These are phyloP conservation scores for Geranomyces variabilis DNA, from an alignment of 192 early-diverging fungal species.

Conservation along the genomic window DNA sequence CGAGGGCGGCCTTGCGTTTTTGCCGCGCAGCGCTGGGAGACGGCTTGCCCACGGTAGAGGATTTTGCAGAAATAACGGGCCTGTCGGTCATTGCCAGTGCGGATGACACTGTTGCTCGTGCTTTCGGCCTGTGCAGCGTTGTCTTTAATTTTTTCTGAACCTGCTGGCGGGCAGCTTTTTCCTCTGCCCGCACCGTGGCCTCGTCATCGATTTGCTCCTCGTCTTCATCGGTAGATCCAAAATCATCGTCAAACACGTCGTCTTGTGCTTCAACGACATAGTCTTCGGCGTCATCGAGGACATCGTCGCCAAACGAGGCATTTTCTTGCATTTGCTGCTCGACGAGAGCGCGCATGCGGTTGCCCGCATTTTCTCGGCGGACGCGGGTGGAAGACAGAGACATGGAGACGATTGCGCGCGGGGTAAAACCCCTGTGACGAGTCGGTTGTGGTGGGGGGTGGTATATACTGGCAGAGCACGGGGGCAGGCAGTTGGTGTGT, in stretches of 20 bases:
- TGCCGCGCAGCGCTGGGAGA: not conserved
- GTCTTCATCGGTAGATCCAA: slow-evolving; percentile 38
- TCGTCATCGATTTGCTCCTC: slow-evolving; percentile 29
- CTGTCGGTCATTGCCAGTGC: not conserved
- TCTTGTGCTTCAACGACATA: slow-evolving; percentile 31
- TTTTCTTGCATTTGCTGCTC: slow-evolving; percentile 22
- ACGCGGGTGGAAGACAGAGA: slow-evolving; percentile 11
- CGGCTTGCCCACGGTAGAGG: not conserved
- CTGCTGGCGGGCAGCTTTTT: slow-evolving; percentile 11
- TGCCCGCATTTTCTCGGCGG: slow-evolving; percentile 38
- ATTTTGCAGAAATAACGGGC: not conserved
- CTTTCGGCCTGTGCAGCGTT: not conserved
- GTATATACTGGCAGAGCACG: too few relatives aligned
- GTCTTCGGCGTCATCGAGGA: slow-evolving; percentile 37
- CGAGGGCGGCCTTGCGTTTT: not conserved
- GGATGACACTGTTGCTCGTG: not conserved
- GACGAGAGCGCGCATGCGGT: slow-evolving; percentile 33
- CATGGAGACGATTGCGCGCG: slow-evolving; percentile 5
- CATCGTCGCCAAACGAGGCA: slow-evolving; percentile 33
- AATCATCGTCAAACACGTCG: slow-evolving; percentile 42
- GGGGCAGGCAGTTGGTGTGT: too few relatives aligned
- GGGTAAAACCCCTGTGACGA: too few relatives aligned
- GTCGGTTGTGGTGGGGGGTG: too few relatives aligned
- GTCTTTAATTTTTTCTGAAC: not conserved
- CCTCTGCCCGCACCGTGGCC: slow-evolving; percentile 28